Evolutionary conservation across 495 filamentous ascomycete genomes (phyloP), one percentile per base, ranked within the genome.

Genomic region (Aspergillus haitiensis): DNA sequence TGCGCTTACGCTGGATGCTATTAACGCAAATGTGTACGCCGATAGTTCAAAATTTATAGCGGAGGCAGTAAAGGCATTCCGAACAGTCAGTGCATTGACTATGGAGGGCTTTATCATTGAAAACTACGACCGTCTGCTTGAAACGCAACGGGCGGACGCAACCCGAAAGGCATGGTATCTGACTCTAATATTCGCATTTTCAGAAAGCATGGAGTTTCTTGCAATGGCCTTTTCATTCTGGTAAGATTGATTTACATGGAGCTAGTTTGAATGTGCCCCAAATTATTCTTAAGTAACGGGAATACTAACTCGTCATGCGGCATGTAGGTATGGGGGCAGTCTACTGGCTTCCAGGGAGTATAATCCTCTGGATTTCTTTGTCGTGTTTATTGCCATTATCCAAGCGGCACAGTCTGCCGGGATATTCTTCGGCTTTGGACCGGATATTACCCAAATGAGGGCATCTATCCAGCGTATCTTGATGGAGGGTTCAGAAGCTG

Each of bases 331-430:
- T 42, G 82, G 84, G 2, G 79, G 78, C 5, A 75, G 73, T 12
- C 74, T 87, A 3, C 68, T 87, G 12, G 75, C 81, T 1, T 70
- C 68, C 7, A 67, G 69, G 5, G 80, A 86, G 56, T 85, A 85
- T 62, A 64, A 72, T 1, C 67, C 77, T 10, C 65, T 64, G 1
- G 53, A 80, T 27, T 88, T 88, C 64, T 86, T 85, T 59, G 74
- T 86, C 7, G 71, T 84, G 3, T 88, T 83, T 52, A 81, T 85
- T 60, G 79, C 74, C 0, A 77, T 89, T 32, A 76, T 90, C 6
- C 80, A 83, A 51, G 80, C 75, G 0, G 82, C 77, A 1, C 81
- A 86, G 57, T 65, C 73, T 2, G 80, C 83, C 0, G 79, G 80
- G 5, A 74, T 81, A 31, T 77, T 86, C 59, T 83, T 87, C 52